Percentiles rank a stretch among this genome's conserved stretches.
phyloP scores from a whole-genome alignment of 2,329 filamentous ascomycete species.

The Fusarium nurragi region DNA sequence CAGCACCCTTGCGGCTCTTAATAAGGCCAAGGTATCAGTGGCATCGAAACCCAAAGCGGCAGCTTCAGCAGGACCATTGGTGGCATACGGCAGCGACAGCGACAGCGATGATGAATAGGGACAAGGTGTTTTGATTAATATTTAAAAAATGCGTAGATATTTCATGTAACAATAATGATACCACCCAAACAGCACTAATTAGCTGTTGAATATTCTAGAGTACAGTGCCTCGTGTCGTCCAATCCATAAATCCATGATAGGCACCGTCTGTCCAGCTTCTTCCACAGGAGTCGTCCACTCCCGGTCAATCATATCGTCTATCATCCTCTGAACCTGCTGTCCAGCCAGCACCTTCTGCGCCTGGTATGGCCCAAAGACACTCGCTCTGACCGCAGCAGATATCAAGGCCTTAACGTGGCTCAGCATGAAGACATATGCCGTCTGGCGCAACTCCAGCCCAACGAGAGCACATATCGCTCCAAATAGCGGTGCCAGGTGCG shows the following conservation, averaged over 20 bases:
- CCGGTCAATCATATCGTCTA: conserved; percentile 66
- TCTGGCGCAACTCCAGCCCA: conserved; percentile 67
- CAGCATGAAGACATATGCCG: conserved; percentile 79
- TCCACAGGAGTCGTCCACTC: conserved; percentile 69
- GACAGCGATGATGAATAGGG: conserved; percentile 76
- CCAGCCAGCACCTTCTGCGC: conserved; percentile 78
- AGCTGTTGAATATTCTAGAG: conserved; percentile 88
- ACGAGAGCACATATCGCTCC: conserved; percentile 72
- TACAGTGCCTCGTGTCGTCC: conserved; percentile 85
- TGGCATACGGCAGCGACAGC: conserved; percentile 90
- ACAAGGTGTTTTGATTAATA: conserved; percentile 41
- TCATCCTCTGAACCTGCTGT: conserved; percentile 63
- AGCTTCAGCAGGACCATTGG: conserved; percentile 74
- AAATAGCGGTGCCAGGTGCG: conserved; percentile 76
- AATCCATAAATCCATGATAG: conserved; percentile 83
- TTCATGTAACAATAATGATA: conserved; percentile 47
- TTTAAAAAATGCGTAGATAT: conserved; percentile 40
- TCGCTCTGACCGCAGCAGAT: conserved; percentile 79
- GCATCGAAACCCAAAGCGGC: conserved; percentile 64
- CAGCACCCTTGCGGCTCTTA: conserved; percentile 82
- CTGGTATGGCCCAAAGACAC: conserved; percentile 83
- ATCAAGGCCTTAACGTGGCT: conserved; percentile 80
- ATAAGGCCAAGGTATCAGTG: conserved; percentile 64
- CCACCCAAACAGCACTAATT: conserved; percentile 34
- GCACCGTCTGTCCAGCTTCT: conserved; percentile 78